Evolutionary conservation across 129 eudicot species (phyloP).

Genomic region (Centaurea solstitialis): DNA sequence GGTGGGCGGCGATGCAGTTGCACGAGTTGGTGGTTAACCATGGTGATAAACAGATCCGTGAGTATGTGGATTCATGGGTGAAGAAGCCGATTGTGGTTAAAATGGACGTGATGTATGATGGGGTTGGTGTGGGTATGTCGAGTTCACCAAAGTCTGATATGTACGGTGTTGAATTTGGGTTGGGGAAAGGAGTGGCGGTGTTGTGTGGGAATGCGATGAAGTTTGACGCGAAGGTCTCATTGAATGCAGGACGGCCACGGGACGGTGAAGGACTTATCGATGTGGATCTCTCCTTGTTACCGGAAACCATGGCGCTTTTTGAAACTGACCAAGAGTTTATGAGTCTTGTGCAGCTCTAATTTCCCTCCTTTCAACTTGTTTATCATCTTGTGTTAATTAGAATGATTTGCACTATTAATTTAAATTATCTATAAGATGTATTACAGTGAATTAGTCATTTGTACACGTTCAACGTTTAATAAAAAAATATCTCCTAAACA

Average conservation of each 20-base stretch:
- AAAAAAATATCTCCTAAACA: too few relatives aligned
- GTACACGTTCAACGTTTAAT: too few relatives aligned
- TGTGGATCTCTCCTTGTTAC: constrained; percentile 44
- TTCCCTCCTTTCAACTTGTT: too few relatives aligned
- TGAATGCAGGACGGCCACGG: constrained; percentile 24
- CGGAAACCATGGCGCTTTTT: constrained; percentile 39
- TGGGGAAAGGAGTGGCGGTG: constrained; percentile 42
- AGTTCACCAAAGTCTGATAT: constrained; percentile 43
- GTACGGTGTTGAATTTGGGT: constrained; percentile 48
- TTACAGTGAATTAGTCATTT: too few relatives aligned
- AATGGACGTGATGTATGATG: constrained; percentile 1
- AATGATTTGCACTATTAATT: too few relatives aligned
- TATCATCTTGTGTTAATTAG: too few relatives aligned
- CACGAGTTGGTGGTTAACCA: constrained; percentile 28
- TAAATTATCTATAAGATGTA: too few relatives aligned
- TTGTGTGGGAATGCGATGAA: constrained; percentile 39
- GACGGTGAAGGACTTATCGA: constrained; percentile 55
- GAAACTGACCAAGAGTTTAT: constrained; percentile 48
- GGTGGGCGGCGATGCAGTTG: constrained; percentile 40
- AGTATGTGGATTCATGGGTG: constrained; percentile 26
- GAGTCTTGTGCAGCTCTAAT: constrained; percentile 8
- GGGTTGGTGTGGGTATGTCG: constrained; percentile 22
- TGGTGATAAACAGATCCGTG: constrained; percentile 12
- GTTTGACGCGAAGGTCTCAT: constrained; percentile 34
- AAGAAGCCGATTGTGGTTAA: background rate